Evolutionary conservation across 352 stramenopile genomes (phyloP).

Genomic region (Phytophthora agathidicida): DNA sequence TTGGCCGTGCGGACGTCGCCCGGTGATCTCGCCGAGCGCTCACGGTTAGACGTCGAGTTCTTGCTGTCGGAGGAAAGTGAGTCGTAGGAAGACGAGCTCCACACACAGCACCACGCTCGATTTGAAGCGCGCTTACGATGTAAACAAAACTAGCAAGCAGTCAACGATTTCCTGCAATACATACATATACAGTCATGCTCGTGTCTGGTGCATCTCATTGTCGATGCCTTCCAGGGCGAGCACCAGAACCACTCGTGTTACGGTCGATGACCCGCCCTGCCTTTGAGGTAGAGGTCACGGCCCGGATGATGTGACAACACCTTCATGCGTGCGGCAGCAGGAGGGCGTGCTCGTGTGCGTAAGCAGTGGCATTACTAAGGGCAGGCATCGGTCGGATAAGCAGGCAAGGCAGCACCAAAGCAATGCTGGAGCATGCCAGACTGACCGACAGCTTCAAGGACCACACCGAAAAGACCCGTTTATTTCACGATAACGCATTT

Average conservation of each 20-base stretch:
- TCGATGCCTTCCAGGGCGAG: neutral
- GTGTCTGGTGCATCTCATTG: conserved; percentile 7
- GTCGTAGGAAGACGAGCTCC: neutral
- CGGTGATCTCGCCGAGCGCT: conserved; percentile 18
- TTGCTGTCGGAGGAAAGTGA: conserved; percentile 40
- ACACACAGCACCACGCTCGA: conserved; percentile 4
- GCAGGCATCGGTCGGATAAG: no score
- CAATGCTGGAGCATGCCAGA: no score
- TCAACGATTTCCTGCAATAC: conserved; percentile 10
- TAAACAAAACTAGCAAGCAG: conserved; percentile 25
- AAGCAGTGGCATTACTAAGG: no score
- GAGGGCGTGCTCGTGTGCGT: no score
- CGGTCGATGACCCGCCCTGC: conserved; percentile 3
- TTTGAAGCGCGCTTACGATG: conserved; percentile 9
- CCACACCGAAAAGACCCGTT: neutral
- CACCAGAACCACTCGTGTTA: neutral
- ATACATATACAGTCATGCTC: neutral
- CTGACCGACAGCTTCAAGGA: no score
- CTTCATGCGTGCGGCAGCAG: conserved; percentile 12
- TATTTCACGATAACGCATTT: no score
- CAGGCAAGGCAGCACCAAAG: no score
- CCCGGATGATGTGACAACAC: conserved; percentile 7
- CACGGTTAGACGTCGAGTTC: conserved; percentile 46
- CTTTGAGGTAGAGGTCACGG: conserved; percentile 10
- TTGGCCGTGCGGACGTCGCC: conserved; percentile 41